Conservation (phyloP, 106 monocot species). For the Hemerocallis citrina region DNA sequence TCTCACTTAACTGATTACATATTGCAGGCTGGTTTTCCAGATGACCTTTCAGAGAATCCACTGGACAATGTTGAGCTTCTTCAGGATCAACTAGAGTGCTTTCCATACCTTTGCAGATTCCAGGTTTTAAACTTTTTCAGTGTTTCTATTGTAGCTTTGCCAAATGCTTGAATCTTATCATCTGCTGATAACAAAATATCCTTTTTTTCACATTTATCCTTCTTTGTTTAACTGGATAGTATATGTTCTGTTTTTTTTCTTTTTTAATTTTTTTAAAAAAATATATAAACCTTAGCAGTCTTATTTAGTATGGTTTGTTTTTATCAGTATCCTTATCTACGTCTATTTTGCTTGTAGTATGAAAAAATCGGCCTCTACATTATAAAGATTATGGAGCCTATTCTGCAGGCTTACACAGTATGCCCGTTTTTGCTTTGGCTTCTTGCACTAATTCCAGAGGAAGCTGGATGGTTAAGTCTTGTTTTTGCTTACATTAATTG, state of each 20-base stretch:
- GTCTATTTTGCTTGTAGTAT: conserved; percentile 57
- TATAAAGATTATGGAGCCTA: conserved; percentile 91
- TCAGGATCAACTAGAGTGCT: conserved; percentile 92
- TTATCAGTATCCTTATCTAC: conserved; percentile 9
- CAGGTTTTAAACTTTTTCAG: conserved; percentile 40
- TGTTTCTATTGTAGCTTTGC: neutral
- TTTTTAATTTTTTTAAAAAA: neutral
- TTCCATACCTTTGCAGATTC: conserved; percentile 92
- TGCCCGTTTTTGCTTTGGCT: neutral
- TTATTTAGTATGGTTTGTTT: too few species aligned
- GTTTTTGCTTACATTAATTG: neutral
- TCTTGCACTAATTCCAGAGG: neutral
- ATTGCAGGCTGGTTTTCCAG: conserved; percentile 73
- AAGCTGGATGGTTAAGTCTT: neutral
- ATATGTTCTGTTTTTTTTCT: neutral
- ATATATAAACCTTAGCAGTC: too few species aligned
- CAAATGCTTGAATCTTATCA: neutral
- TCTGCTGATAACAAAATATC: neutral
- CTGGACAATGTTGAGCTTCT: conserved; percentile 96
- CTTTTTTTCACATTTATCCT: neutral
- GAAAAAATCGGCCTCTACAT: conserved; percentile 81
- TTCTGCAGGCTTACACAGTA: conserved; percentile 91
- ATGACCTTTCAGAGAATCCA: conserved; percentile 84
- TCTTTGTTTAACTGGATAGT: neutral
- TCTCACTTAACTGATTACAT: conserved; percentile 8